phyloP scores from a whole-genome alignment of 2,329 filamentous ascomycete genomes.

The Endocalyx cinctus region DNA sequence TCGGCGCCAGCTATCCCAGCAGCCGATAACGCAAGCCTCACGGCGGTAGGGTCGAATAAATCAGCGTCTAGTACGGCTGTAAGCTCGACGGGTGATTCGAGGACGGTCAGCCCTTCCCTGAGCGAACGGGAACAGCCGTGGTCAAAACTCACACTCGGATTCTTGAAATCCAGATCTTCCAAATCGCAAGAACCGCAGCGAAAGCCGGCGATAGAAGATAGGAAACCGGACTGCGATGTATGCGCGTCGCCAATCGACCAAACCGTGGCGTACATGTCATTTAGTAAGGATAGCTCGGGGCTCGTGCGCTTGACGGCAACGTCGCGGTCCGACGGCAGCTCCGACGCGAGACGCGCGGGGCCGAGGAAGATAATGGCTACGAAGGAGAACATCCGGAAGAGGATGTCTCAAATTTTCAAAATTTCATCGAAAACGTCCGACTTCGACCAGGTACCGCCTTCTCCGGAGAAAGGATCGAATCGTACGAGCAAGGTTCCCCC shows the following conservation, averaged over 20 bases:
- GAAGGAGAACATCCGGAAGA: slow-evolving; percentile 2
- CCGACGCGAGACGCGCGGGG: too few relatives aligned
- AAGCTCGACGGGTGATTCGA: background rate
- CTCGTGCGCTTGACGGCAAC: slow-evolving; percentile 8
- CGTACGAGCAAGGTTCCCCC: background rate
- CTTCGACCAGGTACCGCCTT: too few relatives aligned
- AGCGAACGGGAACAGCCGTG: too few relatives aligned
- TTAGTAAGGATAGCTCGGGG: slow-evolving; percentile 9
- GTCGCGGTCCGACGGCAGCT: slow-evolving; percentile 2
- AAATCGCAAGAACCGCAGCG: background rate
- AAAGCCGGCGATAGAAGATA: too few relatives aligned
- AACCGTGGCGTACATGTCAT: slow-evolving; percentile 8
- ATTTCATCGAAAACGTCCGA: background rate
- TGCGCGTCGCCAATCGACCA: slow-evolving; percentile 12
- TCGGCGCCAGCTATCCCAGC: slow-evolving; percentile 21
- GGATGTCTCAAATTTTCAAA: slow-evolving; percentile 2
- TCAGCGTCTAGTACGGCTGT: background rate
- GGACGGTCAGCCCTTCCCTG: too few relatives aligned
- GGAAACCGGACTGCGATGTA: too few relatives aligned
- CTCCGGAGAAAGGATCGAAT: background rate
- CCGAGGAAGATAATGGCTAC: too few relatives aligned
- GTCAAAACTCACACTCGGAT: too few relatives aligned
- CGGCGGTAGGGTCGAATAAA: too few relatives aligned
- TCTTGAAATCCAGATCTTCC: too few relatives aligned
- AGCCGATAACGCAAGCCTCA: background rate